A percentile compares a stretch with the other conserved stretches of the same genome.
These are phyloP conservation scores for Thraustochytrium aureum DNA, from an alignment of 352 stramenopile genomes.

Conservation along the genomic window DNA sequence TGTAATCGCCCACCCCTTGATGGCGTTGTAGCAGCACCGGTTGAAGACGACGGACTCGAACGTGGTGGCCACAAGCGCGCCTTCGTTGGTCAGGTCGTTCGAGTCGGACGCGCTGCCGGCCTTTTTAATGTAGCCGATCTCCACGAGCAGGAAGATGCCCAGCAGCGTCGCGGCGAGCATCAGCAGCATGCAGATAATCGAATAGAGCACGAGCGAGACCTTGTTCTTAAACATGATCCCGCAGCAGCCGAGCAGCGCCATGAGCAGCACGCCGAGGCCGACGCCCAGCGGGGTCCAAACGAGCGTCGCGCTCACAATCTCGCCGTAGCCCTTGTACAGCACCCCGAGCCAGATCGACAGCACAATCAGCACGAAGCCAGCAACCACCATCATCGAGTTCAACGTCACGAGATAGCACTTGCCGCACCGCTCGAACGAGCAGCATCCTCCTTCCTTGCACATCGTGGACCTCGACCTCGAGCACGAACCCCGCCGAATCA, in stretches of 20 bases:
- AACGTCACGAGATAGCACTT: constrained; percentile 48
- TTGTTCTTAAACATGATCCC: constrained; percentile 36
- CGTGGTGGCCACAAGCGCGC: neutral
- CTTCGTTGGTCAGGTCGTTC: neutral
- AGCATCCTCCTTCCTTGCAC: neutral
- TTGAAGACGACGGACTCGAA: constrained; percentile 49
- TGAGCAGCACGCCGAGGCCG: constrained; percentile 26
- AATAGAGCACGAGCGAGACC: constrained; percentile 31
- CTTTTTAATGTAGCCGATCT: constrained; percentile 25
- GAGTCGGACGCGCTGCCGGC: constrained; percentile 3
- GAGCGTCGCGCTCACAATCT: constrained; percentile 29
- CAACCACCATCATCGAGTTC: constrained; percentile 31
- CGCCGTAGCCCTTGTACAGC: constrained; percentile 33
- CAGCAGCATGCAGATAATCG: constrained; percentile 21
- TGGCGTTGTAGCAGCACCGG: constrained; percentile 24
- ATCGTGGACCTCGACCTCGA: no score
- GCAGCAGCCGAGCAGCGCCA: constrained; percentile 33
- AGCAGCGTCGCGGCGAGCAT: constrained; percentile 1
- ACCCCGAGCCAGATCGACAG: constrained; percentile 38
- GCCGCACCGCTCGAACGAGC: constrained; percentile 12
- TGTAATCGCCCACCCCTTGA: neutral
- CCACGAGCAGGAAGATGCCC: constrained; percentile 34
- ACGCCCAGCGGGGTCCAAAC: constrained; percentile 49
- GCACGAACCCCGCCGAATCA: no score
- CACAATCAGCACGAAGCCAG: constrained; percentile 19